These are phyloP conservation scores for Pleurostoma richardsiae DNA, from an alignment of 2,329 filamentous ascomycete genomes.

Conservation along the genomic window DNA sequence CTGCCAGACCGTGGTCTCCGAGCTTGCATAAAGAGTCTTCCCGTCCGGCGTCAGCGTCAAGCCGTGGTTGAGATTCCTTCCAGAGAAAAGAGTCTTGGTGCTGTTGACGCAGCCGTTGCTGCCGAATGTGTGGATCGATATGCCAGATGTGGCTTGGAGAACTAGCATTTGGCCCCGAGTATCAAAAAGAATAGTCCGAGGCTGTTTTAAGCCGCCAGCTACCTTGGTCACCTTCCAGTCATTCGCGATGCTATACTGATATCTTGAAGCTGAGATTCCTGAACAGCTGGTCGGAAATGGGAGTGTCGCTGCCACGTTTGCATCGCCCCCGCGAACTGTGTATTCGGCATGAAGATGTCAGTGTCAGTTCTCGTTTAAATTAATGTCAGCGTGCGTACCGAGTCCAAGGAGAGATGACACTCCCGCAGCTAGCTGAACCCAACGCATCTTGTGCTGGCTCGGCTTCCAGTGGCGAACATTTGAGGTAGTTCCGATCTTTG, in stretches of 20 bases:
- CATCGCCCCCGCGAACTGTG: no score
- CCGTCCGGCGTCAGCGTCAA: constrained; percentile 26
- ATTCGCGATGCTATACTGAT: constrained; percentile 18
- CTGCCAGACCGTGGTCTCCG: constrained; percentile 36
- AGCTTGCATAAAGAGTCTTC: constrained; percentile 25
- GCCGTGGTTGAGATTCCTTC: constrained; percentile 25
- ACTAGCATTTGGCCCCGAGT: constrained; percentile 24
- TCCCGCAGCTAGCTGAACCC: no score
- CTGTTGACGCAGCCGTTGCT: constrained; percentile 26
- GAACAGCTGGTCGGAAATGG: constrained; percentile 20
- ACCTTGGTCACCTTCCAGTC: constrained; percentile 29
- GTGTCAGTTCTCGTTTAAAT: no score
- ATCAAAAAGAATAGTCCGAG: constrained; percentile 24
- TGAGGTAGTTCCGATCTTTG: no score
- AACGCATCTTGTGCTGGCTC: no score
- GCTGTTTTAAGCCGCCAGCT: constrained; percentile 18
- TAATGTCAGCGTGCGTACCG: no score
- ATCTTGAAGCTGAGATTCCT: constrained; percentile 19
- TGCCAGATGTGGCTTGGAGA: constrained; percentile 21
- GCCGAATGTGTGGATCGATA: constrained; percentile 26
- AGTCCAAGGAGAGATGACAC: no score
- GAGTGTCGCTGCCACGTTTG: constrained; percentile 5
- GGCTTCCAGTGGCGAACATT: no score
- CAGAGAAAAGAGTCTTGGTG: constrained; percentile 21
- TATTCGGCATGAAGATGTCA: no score